These are phyloP conservation scores for Populus euphratica DNA, from an alignment of 345 rosid genomes.

Conservation along the genomic window DNA sequence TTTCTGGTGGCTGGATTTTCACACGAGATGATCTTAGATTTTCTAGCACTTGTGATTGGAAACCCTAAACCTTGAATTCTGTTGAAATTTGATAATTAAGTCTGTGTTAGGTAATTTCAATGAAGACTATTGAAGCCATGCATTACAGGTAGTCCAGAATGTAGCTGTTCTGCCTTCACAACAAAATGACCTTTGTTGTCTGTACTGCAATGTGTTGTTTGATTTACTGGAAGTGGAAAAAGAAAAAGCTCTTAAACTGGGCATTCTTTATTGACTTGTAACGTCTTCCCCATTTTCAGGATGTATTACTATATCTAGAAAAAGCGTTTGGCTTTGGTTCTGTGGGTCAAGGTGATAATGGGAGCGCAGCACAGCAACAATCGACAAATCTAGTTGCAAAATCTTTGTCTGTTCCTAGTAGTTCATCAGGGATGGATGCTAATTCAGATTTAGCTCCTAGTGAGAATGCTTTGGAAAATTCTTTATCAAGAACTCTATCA, in stretches of 20 bases:
- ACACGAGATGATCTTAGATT: background rate
- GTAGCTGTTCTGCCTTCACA: background rate
- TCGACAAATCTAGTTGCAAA: slow-evolving; percentile 56
- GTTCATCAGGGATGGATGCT: slow-evolving; percentile 55
- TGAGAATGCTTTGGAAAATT: slow-evolving; percentile 57
- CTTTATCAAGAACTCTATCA: slow-evolving; percentile 57
- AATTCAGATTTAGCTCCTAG: slow-evolving; percentile 51
- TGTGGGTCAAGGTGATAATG: slow-evolving; percentile 63
- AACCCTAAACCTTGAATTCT: background rate
- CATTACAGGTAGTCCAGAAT: background rate
- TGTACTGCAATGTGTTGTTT: background rate
- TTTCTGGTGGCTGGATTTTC: background rate
- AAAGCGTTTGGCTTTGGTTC: slow-evolving; percentile 62
- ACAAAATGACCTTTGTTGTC: background rate
- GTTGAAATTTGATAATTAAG: background rate
- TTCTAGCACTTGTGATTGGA: background rate
- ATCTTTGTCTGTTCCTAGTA: slow-evolving; percentile 57
- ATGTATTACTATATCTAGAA: slow-evolving; percentile 68
- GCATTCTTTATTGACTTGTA: slow-evolving; percentile 1
- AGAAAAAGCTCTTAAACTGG: background rate
- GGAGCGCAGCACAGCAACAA: slow-evolving; percentile 50
- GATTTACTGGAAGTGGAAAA: background rate
- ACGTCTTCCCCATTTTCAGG: slow-evolving; percentile 45
- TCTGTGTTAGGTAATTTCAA: background rate
- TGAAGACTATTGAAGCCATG: background rate